Percentiles rank a stretch among this genome's conserved stretches.
phyloP scores from a whole-genome alignment of 768 basidiomycete genomes.

The Amanita rubescens region DNA sequence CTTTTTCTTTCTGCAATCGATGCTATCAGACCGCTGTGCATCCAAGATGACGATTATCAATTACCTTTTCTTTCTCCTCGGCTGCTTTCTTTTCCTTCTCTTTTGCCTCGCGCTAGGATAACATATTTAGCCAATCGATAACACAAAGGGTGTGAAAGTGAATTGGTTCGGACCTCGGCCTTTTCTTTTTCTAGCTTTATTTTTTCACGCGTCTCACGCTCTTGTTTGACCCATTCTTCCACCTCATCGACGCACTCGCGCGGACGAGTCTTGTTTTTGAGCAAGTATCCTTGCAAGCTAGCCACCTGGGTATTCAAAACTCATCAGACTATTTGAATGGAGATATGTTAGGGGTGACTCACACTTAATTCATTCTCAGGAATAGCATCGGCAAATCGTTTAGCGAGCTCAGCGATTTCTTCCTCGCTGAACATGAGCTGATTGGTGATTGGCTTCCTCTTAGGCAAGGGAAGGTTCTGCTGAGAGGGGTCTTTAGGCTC shows the following conservation, averaged over 20 bases:
- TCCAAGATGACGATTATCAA: background rate
- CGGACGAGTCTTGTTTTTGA: slow-evolving; percentile 89
- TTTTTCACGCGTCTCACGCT: slow-evolving; percentile 79
- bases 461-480: slow-evolving; percentile 58
- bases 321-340: background rate
- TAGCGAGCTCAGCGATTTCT: slow-evolving; percentile 72
- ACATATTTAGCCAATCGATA: slow-evolving; percentile 10
- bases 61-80: slow-evolving; percentile 45
- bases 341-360: slow-evolving; percentile 17
- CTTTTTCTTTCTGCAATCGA: slow-evolving; percentile 16
- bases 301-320: slow-evolving; percentile 54
- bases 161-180: slow-evolving; percentile 35
- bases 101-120: slow-evolving; percentile 63
- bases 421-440: slow-evolving; percentile 64
- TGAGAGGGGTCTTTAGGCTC: slow-evolving; percentile 43
- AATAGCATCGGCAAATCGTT: slow-evolving; percentile 74
- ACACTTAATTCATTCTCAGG: slow-evolving; percentile 87
- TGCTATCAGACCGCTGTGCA: slow-evolving; percentile 3
- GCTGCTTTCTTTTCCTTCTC: slow-evolving; percentile 77
- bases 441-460: slow-evolving; percentile 52
- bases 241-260: slow-evolving; percentile 79
- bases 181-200: slow-evolving; percentile 83
- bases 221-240: slow-evolving; percentile 67
- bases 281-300: slow-evolving; percentile 74
- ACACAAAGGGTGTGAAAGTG: slow-evolving; percentile 1